Conservation (phyloP, 371 early-diverging fungal species). For the Rhizopus delemar region DNA sequence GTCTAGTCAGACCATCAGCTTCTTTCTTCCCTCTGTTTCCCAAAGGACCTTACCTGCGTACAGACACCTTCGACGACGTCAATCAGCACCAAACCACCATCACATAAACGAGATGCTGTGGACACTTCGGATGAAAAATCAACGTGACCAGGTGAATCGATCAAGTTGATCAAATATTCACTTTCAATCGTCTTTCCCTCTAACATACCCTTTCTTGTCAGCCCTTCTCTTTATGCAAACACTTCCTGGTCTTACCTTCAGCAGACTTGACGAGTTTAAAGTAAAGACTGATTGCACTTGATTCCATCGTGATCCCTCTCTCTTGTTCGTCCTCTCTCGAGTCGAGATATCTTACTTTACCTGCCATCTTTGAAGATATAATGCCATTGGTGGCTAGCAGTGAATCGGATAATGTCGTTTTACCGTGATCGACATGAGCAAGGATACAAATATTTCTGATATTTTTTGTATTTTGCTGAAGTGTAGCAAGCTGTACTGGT, state of each 20-base stretch:
- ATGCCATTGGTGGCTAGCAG: conserved; percentile 97
- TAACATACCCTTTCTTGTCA: background rate
- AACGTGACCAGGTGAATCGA: conserved; percentile 99
- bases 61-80: conserved; percentile 99
- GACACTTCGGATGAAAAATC: conserved; percentile 99
- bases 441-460: conserved; percentile 97
- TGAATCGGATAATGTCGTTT: conserved; percentile 98
- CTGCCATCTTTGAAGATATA: conserved; percentile 95
- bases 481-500: conserved; percentile 56
- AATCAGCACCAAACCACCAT: conserved; percentile 96
- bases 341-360: conserved; percentile 98
- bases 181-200: conserved; percentile 34
- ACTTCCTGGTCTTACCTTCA: conserved; percentile 21
- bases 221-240: background rate
- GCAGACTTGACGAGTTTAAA: conserved; percentile 65
- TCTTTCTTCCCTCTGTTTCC: background rate
- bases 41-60: conserved; percentile 73
- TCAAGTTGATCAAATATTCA: conserved; percentile 93
- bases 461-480: conserved; percentile 64
- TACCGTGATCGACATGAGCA: conserved; percentile 99
- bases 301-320: conserved; percentile 99
- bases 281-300: conserved; percentile 92
- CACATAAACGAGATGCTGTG: conserved; percentile 94
- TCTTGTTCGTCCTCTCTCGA: conserved; percentile 98
- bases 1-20: conserved; percentile 55